These are phyloP conservation scores for Vitis labrusca DNA, from an alignment of 164 flowering plant species.

Conservation along the genomic window DNA sequence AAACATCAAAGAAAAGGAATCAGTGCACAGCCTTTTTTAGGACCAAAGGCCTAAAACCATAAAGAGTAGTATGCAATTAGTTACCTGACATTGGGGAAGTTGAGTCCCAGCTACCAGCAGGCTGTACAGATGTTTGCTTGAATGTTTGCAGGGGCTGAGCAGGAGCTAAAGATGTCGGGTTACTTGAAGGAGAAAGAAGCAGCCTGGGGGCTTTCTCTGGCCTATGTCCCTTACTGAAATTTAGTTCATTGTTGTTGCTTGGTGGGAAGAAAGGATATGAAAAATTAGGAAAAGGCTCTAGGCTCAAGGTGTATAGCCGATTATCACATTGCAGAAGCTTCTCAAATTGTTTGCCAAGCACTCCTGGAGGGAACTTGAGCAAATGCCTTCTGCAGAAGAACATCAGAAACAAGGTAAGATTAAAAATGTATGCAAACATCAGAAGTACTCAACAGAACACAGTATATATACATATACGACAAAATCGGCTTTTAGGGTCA, in stretches of 20 bases:
- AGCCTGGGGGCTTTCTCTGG: background rate
- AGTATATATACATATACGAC: no score
- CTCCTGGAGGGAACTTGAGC: constrained; percentile 41
- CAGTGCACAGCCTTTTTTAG: background rate
- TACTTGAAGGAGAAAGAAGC: background rate
- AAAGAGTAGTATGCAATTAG: background rate
- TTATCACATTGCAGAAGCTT: constrained; percentile 39
- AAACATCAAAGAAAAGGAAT: background rate
- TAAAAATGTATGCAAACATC: no score
- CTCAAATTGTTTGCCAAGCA: constrained; percentile 37
- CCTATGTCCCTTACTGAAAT: background rate
- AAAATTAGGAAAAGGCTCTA: constrained; percentile 27
- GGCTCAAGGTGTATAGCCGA: constrained; percentile 28
- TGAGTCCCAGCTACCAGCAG: background rate
- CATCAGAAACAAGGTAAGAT: background rate
- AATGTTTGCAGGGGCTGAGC: background rate
- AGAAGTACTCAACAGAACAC: no score
- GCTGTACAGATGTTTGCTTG: background rate
- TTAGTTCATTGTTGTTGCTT: background rate
- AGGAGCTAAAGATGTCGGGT: background rate
- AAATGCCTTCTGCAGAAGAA: constrained; percentile 39
- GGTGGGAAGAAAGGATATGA: constrained; percentile 29
- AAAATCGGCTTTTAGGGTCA: no score
- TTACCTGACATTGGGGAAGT: background rate
- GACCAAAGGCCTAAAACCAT: no score